phyloP scores from a whole-genome alignment of 495 filamentous ascomycete species.

The Podospora pseudopauciseta region DNA sequence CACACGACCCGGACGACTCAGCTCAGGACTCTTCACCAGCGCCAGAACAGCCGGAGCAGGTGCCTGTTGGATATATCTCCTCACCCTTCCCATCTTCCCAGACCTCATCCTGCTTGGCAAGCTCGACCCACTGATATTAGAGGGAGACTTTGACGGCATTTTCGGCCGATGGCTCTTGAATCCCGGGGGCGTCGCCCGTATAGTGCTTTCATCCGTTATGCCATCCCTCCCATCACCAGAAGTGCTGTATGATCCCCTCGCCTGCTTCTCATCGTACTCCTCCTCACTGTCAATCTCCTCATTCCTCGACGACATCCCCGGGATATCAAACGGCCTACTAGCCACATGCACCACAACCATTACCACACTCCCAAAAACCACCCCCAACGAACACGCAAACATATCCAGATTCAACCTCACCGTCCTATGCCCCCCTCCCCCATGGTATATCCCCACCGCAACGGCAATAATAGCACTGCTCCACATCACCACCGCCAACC shows the following conservation, averaged over 20 bases:
- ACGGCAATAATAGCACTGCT: constrained; percentile 9
- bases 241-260: background rate
- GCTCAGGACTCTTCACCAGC: background rate
- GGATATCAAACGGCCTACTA: constrained; percentile 15
- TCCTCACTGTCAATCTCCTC: background rate
- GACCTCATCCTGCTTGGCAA: background rate
- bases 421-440: constrained; percentile 4
- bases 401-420: constrained; percentile 13
- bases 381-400: constrained; percentile 16
- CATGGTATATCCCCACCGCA: constrained; percentile 16
- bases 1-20: background rate
- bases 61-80: constrained; percentile 10
- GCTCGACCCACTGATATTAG: constrained; percentile 4
- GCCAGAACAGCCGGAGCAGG: background rate
- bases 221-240: background rate
- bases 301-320: constrained; percentile 12
- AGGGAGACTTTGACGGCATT: constrained; percentile 4
- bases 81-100: background rate
- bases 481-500: constrained; percentile 11
- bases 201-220: background rate
- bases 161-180: constrained; percentile 1
- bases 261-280: background rate
- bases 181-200: background rate
- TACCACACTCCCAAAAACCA: constrained; percentile 7
- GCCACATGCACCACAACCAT: constrained; percentile 8